Base-by-base conservation (phyloP, 768 basidiomycete genomes). In the Saitozyma podzolica region DNA sequence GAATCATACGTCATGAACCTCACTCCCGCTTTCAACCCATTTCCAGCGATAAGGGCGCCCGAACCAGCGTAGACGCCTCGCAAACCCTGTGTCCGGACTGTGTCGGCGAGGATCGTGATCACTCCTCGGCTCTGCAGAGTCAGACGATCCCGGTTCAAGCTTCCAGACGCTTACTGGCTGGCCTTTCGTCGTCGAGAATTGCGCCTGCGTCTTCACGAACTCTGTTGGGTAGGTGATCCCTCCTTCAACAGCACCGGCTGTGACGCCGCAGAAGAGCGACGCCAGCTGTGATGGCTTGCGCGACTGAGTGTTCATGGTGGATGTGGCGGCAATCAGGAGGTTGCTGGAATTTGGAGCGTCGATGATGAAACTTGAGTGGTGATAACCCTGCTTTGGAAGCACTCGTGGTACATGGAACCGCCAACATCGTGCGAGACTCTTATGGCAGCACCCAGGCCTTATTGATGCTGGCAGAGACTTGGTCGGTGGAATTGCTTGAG, bases 1-100 rank as follows among this genome's bases (percentile, higher is more conserved):
- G 87, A 84, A 74, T 94, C 92, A 80, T 96, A 97, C 66, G 87
- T 88, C 58, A 94, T 84, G 78, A 97, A 97, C 43, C 93, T 85
- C 50, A 95, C 92, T 2, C 93, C 93, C 3, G 93, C 93, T 82
- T 97, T 97, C 65, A 86, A 70, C 0, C 91, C 84, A 76, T 97
- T 97, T 6, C 93, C 93, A 6, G 91, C 82, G 6, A 95, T 85
- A 11, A 96, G 83, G 0, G 93, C 93, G 20, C 84, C 85, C 72
- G 90, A 91, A 74, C 92, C 92, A 3, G 91, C 89, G 70, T 97
- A 97, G 19, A 97, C 83, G 0, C 93, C 93, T 0, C 77, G 75
- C 13, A 95, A 66, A 13, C 93, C 93, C 62, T 88, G 87, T 0
- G 83, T 83, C 65, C 83, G 82, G 40, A 93, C 54, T 0, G 92